Conservation (phyloP, 257 asterid genomes). For the Ophiorrhiza pumila region DNA sequence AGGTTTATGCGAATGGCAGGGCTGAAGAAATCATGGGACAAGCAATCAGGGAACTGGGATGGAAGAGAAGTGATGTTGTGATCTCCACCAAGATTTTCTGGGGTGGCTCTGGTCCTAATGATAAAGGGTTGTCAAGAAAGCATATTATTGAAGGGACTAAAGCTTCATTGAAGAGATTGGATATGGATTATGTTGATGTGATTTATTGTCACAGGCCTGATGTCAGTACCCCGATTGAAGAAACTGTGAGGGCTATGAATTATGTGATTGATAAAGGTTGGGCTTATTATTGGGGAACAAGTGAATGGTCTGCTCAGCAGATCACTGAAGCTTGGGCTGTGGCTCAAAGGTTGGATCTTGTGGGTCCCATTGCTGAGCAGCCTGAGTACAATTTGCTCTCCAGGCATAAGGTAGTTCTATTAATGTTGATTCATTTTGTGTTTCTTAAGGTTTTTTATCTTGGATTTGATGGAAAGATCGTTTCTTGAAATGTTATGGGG, state of each 20-base stretch:
- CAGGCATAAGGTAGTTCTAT: slow-evolving; percentile 64
- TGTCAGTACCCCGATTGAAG: slow-evolving; percentile 76
- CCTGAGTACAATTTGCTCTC: slow-evolving; percentile 90
- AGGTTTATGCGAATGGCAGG: slow-evolving; percentile 95
- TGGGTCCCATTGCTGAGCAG: slow-evolving; percentile 93
- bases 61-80: slow-evolving; percentile 90
- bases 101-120: slow-evolving; percentile 98
- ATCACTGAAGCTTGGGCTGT: slow-evolving; percentile 96
- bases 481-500: neutral
- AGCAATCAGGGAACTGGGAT: slow-evolving; percentile 90
- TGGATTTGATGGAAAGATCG: neutral
- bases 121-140: slow-evolving; percentile 88
- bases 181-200: slow-evolving; percentile 89
- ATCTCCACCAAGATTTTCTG: slow-evolving; percentile 95
- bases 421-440: neutral
- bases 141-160: slow-evolving; percentile 86
- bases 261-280: slow-evolving; percentile 91
- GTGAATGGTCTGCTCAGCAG: slow-evolving; percentile 99
- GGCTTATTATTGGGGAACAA: slow-evolving; percentile 99
- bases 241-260: slow-evolving; percentile 96
- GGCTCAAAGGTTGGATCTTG: slow-evolving; percentile 82
- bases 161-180: slow-evolving; percentile 68
- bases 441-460: neutral
- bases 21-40: slow-evolving; percentile 99
- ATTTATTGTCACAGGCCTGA: slow-evolving; percentile 89